phyloP scores from a whole-genome alignment of 192 early-diverging fungal species.

The Spizellomyces punctatus region DNA sequence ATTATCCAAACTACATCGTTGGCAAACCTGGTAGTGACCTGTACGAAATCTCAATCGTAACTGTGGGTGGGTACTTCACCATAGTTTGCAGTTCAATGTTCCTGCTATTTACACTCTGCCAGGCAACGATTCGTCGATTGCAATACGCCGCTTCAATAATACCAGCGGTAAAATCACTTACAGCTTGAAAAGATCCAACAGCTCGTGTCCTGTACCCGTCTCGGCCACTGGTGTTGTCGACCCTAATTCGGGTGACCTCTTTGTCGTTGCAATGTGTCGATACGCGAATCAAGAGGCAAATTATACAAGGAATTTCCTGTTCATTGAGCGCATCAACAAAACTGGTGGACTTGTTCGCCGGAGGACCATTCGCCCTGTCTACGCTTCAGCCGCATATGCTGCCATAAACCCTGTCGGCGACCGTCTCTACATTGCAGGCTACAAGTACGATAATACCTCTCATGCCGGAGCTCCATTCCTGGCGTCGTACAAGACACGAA shows the following conservation, averaged over 20 bases:
- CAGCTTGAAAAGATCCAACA: neutral
- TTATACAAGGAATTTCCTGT: neutral
- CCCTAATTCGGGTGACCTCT: neutral
- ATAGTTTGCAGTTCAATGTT: neutral
- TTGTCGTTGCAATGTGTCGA: neutral
- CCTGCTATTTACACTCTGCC: neutral
- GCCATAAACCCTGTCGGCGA: neutral
- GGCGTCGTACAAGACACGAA: neutral
- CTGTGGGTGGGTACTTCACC: neutral
- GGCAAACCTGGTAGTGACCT: neutral
- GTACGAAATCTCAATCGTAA: neutral
- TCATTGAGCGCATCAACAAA: slow-evolving; percentile 2
- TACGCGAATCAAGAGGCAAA: neutral
- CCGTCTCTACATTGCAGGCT: slow-evolving; percentile 2
- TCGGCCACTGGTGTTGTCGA: neutral
- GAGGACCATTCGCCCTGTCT: neutral
- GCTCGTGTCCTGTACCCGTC: neutral
- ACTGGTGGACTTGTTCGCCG: neutral
- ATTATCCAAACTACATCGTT: neutral
- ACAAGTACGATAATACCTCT: neutral
- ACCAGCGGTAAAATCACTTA: neutral
- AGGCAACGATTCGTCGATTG: neutral
- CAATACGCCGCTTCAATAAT: slow-evolving; percentile 1
- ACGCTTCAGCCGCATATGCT: neutral
- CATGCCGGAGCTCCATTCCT: neutral